Evolutionary conservation across 257 asterid genomes (phyloP), one percentile per base, ranked within the genome.

Genomic region (Parsonsia alboflavescens): DNA sequence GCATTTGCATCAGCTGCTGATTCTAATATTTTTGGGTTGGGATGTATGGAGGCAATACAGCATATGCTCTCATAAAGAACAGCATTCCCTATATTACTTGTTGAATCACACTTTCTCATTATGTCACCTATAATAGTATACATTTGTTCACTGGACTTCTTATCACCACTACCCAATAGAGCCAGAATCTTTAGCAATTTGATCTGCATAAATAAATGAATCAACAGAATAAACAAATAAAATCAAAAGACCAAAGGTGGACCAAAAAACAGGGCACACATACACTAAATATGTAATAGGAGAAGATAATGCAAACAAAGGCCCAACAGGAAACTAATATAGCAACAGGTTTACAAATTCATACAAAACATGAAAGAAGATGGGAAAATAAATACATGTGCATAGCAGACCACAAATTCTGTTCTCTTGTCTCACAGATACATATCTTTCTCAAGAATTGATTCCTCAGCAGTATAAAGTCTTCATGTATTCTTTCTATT

Each of bases 111-210:
- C 82, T 90, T 95, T 79, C 88, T 89, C 89, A 92, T 90, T 76
- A 92, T 82, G 78, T 95, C 99, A 53, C 96, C 93, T 52, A 95
- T 61, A 59, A 95, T 87, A 54, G 97, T 92, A 86, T 95, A 95
- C 93, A 92, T 95, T 73, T 92, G 97, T 77, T 90, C 98, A 71
- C 99, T 92, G 80, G 99, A 87, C 79, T 89, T 93, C 79, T 88
- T 95, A 89, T 95, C 98, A 69, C 94, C 96, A 56, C 80, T 87
- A 73, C 99, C 96, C 76, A 95, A 85, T 61, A 88, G 45, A 61
- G 92, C 88, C 76, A 95, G 84, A 78, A 90, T 92, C 83, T 95
- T 95, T 89, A 92, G 75, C 76, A 95, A 84, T 79, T 95, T 95
- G 88, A 95, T 88, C 98, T 90, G 90, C 77, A 82, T 75, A 36